A percentile compares a stretch with the other conserved stretches of the same genome.
Conservation (phyloP, 371 early-diverging fungal species). For the Furculomyces boomerangus region DNA sequence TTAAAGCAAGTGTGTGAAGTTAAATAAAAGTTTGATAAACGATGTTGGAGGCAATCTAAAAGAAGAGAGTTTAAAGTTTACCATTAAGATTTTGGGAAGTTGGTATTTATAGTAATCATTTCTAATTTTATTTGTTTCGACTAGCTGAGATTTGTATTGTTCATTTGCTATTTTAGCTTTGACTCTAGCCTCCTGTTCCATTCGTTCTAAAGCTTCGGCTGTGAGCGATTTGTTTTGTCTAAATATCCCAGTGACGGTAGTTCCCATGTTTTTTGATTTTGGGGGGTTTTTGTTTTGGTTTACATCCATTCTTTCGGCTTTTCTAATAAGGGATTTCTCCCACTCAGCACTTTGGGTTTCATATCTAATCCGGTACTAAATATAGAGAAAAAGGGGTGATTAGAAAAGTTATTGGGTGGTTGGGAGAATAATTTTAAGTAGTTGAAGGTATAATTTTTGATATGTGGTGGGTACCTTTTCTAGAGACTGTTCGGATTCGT, state of each 20-base stretch:
- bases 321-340: constrained; percentile 20
- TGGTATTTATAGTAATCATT: constrained; percentile 29
- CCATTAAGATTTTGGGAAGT: constrained; percentile 31
- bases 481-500: constrained; percentile 13
- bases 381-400: background rate
- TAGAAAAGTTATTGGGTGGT: background rate
- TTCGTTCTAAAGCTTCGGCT: constrained; percentile 18
- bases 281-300: background rate
- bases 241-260: constrained; percentile 18
- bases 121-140: constrained; percentile 29
- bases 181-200: constrained; percentile 34
- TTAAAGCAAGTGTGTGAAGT: background rate
- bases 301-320: constrained; percentile 4
- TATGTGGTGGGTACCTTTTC: no score
- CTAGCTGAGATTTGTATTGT: constrained; percentile 32
- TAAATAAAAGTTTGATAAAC: background rate
- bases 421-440: background rate
- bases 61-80: background rate
- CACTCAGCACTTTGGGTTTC: constrained; percentile 19
- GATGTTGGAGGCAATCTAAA: background rate
- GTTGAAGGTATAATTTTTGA: background rate
- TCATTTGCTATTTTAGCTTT: constrained; percentile 34
- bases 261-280: constrained; percentile 15
- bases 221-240: constrained; percentile 18
- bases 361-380: constrained; percentile 9